Evolutionary conservation across 768 basidiomycete genomes (phyloP), one percentile per base, ranked within the genome.

Genomic region (Gautieria morchelliformis): DNA sequence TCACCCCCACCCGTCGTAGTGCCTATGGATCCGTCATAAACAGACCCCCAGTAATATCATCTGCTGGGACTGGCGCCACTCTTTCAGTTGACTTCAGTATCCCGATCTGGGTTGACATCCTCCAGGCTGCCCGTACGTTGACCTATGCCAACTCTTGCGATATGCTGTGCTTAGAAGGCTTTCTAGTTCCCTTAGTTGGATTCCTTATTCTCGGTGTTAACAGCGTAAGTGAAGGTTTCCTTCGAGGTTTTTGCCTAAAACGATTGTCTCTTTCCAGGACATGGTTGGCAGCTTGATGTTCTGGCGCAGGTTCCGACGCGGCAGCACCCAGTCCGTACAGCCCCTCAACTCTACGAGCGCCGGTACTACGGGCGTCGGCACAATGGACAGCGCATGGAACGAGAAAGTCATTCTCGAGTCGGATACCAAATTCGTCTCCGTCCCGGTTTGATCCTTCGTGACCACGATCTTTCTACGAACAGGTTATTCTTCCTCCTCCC

Each of bases 101-200:
- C 24, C 53, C 53, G 35, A 40, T 45, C 10, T 55, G 53, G 53
- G 53, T 55, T 33, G 53, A 55, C 24, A 55, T 55, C 40, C 30
- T 55, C 15, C 53, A 55, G 30, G 53, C 53, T 33, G 42, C 41
- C 5, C 22, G 41, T 45, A 24, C 35, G 41, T 33, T 4, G 9
- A 10, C 24, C 32, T 19, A 3, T 27, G 32, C 14, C 14, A 24
- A 7, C 15, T 19, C 20, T 12, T 12, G n/a, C 14, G 39, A 19
- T 54, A 32, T 41, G 24, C 24, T 41, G 24, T 22, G 5, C 15
- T 2, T 10, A 15, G 27, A 5, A 17, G 1, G 20, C 20, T 20
- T 47, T 20, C n/a, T 41, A 54, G 53, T 54, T 10, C 53, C 53
- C n/a, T 42, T 55, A 3, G 30, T 45, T 32, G 53, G 53, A 45